Evolutionary conservation across 805 yeast species (phyloP).

Genomic region (Candida takata): DNA sequence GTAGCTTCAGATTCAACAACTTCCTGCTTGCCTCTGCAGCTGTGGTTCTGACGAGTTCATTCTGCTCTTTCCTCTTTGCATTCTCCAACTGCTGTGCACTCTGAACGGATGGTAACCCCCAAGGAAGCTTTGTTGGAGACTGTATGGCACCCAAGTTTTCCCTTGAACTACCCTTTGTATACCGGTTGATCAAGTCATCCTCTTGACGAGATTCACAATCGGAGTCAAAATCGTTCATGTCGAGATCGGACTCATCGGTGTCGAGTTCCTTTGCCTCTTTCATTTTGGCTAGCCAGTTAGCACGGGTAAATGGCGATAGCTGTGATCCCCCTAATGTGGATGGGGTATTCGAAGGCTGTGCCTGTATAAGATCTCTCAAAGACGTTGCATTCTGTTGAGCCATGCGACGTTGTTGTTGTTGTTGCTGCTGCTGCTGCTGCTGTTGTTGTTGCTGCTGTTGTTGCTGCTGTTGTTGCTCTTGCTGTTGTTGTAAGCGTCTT

Average conservation of each 20-base stretch:
- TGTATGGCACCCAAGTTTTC: not conserved
- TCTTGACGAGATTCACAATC: constrained; percentile 3
- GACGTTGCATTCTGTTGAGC: constrained; percentile 1
- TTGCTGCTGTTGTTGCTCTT: not conserved
- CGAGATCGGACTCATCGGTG: constrained; percentile 22
- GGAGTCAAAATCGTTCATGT: constrained; percentile 21
- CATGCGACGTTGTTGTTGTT: not conserved
- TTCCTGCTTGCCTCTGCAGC: constrained; percentile 22
- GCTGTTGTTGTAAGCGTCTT: not conserved
- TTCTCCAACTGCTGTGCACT: constrained; percentile 3
- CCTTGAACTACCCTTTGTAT: constrained; percentile 5
- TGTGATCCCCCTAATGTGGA: constrained; percentile 7
- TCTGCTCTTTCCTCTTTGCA: constrained; percentile 6
- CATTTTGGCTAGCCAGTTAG: constrained; percentile 16
- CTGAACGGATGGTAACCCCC: not conserved
- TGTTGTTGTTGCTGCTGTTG: not conserved
- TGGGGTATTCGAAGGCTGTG: not conserved
- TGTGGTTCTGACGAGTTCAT: constrained; percentile 4
- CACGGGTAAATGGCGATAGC: constrained; percentile 20
- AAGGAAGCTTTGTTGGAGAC: not conserved
- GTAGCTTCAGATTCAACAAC: constrained; percentile 20
- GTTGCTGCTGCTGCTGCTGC: not conserved
- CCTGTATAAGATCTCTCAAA: constrained; percentile 2
- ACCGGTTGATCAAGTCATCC: constrained; percentile 5
- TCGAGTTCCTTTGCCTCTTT: constrained; percentile 9